These are phyloP conservation scores for Vigna trinervia DNA, from an alignment of 306 rosid species.

Conservation along the genomic window DNA sequence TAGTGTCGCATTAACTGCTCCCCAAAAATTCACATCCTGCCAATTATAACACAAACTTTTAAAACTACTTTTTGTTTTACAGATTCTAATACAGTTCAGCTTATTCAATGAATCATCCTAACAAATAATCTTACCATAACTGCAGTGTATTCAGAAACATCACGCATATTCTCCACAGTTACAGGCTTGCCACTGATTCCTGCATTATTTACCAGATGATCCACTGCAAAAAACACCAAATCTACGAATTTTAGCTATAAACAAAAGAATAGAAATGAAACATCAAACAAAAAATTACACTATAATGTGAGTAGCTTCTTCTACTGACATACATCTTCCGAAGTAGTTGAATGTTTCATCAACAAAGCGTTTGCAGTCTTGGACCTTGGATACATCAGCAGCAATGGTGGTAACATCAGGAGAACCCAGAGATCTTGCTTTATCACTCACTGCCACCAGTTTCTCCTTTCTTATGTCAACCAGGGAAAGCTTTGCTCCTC, in stretches of 20 bases:
- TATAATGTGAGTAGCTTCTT: background rate
- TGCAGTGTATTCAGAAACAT: conserved; percentile 25
- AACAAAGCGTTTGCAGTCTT: conserved; percentile 61
- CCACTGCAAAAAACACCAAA: conserved; percentile 57
- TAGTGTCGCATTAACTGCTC: conserved; percentile 61
- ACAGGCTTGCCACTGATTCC: conserved; percentile 26
- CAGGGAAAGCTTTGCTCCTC: conserved; percentile 68
- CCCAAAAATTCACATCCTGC: conserved; percentile 84
- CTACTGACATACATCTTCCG: conserved; percentile 50
- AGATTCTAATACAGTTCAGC: too few species aligned
- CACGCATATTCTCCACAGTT: conserved; percentile 47
- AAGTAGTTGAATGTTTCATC: conserved; percentile 60
- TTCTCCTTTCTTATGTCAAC: conserved; percentile 58
- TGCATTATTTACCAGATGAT: conserved; percentile 83
- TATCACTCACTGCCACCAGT: conserved; percentile 58
- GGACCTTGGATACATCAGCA: conserved; percentile 67
- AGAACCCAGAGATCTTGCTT: conserved; percentile 56
- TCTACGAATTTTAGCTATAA: background rate
- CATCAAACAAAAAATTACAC: background rate
- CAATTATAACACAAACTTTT: background rate
- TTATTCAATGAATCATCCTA: too few species aligned
- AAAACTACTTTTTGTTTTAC: too few species aligned
- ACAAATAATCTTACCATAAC: conserved; percentile 34
- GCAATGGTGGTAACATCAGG: conserved; percentile 56
- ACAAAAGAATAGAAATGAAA: background rate